Conservation (phyloP, 2,329 filamentous ascomycete genomes). For the Dryadomyces quercus-mongolicae region DNA sequence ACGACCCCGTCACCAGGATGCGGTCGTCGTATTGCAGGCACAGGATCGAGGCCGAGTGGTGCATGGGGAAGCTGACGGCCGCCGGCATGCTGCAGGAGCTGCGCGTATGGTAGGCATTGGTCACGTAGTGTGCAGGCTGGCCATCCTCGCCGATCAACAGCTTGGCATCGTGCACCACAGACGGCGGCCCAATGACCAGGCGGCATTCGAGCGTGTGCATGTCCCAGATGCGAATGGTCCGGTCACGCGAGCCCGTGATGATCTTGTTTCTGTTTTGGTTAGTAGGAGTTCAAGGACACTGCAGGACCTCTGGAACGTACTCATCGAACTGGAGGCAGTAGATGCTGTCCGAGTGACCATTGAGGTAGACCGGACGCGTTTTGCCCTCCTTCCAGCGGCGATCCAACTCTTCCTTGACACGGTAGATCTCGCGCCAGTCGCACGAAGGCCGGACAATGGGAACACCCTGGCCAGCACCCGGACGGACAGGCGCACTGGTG, state of each 20-base stretch:
- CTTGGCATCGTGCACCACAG: slow-evolving; percentile 41
- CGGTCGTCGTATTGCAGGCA: slow-evolving; percentile 90
- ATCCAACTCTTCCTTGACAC: slow-evolving; percentile 63
- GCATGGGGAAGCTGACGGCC: slow-evolving; percentile 43
- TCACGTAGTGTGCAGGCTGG: slow-evolving; percentile 41
- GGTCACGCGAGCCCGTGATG: slow-evolving; percentile 89
- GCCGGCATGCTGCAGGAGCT: slow-evolving; percentile 35
- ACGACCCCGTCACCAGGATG: slow-evolving; percentile 90
- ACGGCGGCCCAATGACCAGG: slow-evolving; percentile 72
- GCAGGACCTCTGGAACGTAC: slow-evolving; percentile 41
- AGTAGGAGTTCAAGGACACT: slow-evolving; percentile 8
- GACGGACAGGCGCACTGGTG: slow-evolving; percentile 36
- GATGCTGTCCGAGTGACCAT: slow-evolving; percentile 89
- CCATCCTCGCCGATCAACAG: slow-evolving; percentile 40
- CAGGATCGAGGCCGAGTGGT: slow-evolving; percentile 86
- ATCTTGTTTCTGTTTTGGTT: slow-evolving; percentile 64
- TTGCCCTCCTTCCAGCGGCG: slow-evolving; percentile 68
- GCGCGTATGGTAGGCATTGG: slow-evolving; percentile 22
- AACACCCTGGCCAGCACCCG: slow-evolving; percentile 45
- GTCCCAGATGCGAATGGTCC: slow-evolving; percentile 93
- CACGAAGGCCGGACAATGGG: slow-evolving; percentile 46
- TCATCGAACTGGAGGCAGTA: slow-evolving; percentile 98
- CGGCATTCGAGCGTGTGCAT: slow-evolving; percentile 77
- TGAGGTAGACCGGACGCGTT: slow-evolving; percentile 75
- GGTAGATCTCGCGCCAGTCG: slow-evolving; percentile 80